Base-by-base conservation (phyloP, 2,329 filamentous ascomycete species). In the Amylocarpus encephaloides region DNA sequence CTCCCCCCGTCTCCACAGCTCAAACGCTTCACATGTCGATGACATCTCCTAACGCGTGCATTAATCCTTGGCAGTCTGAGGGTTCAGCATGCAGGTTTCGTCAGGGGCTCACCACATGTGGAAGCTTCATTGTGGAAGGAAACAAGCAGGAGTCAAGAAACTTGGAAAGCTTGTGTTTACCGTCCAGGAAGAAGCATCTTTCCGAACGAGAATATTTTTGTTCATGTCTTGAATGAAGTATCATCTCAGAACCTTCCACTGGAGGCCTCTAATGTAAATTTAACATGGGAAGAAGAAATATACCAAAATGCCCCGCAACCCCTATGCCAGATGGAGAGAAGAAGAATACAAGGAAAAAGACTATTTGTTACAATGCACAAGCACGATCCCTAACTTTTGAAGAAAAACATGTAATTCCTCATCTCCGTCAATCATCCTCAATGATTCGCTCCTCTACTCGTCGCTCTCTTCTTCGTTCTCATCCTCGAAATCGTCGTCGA, bases 401-500 rank as follows among this genome's bases (percentile, higher is more conserved):
- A 26, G 29, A 35, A 16, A 36, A 49, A 49, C 32, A 15, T 32
- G 38, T 18, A 39, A 15, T 26, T 15, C 36, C 30, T 29, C 30
- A n/a, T n/a, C 12, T 26, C 10, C 12, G 22, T 26, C 36, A 33
- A n/a, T 22, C n/a, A 16, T 32, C 9, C n/a, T 19, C 43, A 46
- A 36, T 18, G n/a, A 16, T 39, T 29, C 38, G 9, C 6, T 34
- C 19, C 19, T 47, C 33, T 32, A 47, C 10, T 47, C 36, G 5
- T 40, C 45, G 13, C 40, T 33, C n/a, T 50, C 48, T 13, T 46
- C 38, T 10, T 48, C 45, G 10, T 40, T 40, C 34, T 39, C 50
- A 16, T 60, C 52, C 19, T 55, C 22, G 22, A 26, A 26, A 26
- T 26, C 22, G 22, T 26, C 60, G 44, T 58, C 58, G 11, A 57